Base-by-base conservation (phyloP, 2,329 filamentous ascomycete genomes). In the Cytospora schulzeri region DNA sequence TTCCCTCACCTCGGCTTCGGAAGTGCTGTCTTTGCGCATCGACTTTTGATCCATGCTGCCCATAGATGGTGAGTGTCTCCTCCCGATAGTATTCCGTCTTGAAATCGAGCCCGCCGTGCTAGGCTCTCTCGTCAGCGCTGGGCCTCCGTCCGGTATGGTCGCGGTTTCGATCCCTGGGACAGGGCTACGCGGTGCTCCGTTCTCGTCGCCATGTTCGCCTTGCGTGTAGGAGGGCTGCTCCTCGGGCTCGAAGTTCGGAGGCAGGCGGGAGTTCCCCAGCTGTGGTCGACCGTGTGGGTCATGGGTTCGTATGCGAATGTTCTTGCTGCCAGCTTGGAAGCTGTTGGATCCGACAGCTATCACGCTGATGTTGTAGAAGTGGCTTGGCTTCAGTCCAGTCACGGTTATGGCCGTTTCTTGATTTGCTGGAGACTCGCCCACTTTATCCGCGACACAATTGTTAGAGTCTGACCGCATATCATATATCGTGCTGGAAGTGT, bases 341-440 rank as follows among this genome's bases (percentile, higher is more conserved):
- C 95, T 96, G 70, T 93, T 92, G 33, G 90, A 87, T 57, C 94
- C 96, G 61, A 97, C 90, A 48, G 94, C 92, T 70, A 97, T 91
- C 61, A 98, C 92, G 66, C 94, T 90, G 31, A 99, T 89, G 69
- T 96, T 96, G 78, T 98, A 98, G 72, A 93, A 96, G 71, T 91
- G 91, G 69, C 90, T 88, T 0, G 95, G 93, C 71, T 90, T 89
- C 9, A 99, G 82, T 48, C 93, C 92, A 35, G 91, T 93, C 62
- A 99, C 93, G 54, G 91, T 93, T 60, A 97, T 93, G n/a, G 92
- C 91, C 0, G 90, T 92, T 75, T 96, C 92, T 69, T 87, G 85
- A 70, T 88, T 87, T 68, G 87, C 74, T n/a, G 74, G 88, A 53
- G 93, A 92, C 73, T 97, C 92, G 71, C 93, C 95, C 69, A 97